Conservation (phyloP, 495 filamentous ascomycete genomes). For the Hypoxylon subgilvum region DNA sequence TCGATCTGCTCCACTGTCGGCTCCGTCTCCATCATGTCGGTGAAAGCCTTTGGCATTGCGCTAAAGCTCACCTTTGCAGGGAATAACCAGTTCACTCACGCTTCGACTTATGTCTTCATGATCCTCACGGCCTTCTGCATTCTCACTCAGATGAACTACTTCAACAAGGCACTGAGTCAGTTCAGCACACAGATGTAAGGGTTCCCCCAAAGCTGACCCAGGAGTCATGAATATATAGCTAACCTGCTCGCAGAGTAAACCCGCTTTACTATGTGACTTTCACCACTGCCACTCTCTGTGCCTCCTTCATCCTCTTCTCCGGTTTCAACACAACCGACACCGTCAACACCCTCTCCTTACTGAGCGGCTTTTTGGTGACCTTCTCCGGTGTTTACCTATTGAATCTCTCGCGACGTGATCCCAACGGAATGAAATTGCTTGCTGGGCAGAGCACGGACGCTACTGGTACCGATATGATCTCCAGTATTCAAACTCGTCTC, state of each 20-base stretch:
- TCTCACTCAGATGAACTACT: slow-evolving; percentile 98
- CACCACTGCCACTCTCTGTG: slow-evolving; percentile 90
- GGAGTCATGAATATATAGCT: slow-evolving; percentile 24
- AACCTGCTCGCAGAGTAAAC: slow-evolving; percentile 75
- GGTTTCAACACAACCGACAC: slow-evolving; percentile 96
- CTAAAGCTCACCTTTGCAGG: slow-evolving; percentile 89
- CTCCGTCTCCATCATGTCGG: slow-evolving; percentile 96
- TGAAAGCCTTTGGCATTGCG: slow-evolving; percentile 97
- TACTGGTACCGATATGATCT: slow-evolving; percentile 87
- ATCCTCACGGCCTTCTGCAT: slow-evolving; percentile 94
- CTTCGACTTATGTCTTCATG: slow-evolving; percentile 94
- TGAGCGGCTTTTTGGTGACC: slow-evolving; percentile 94
- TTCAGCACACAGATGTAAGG: slow-evolving; percentile 95
- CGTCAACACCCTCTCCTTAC: slow-evolving; percentile 90
- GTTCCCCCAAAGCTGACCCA: neutral
- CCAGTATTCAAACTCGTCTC: slow-evolving; percentile 83
- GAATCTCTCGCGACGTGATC: slow-evolving; percentile 89
- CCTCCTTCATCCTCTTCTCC: slow-evolving; percentile 95
- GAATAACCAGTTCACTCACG: slow-evolving; percentile 90
- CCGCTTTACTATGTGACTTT: slow-evolving; percentile 99
- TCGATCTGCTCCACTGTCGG: slow-evolving; percentile 97
- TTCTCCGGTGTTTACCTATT: slow-evolving; percentile 97
- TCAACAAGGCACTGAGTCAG: slow-evolving; percentile 97
- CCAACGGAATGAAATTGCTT: slow-evolving; percentile 73
- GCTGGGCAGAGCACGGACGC: slow-evolving; percentile 73